Conservation (phyloP, 2,329 filamentous ascomycete genomes). For the Pseudogymnoascus sp. region DNA sequence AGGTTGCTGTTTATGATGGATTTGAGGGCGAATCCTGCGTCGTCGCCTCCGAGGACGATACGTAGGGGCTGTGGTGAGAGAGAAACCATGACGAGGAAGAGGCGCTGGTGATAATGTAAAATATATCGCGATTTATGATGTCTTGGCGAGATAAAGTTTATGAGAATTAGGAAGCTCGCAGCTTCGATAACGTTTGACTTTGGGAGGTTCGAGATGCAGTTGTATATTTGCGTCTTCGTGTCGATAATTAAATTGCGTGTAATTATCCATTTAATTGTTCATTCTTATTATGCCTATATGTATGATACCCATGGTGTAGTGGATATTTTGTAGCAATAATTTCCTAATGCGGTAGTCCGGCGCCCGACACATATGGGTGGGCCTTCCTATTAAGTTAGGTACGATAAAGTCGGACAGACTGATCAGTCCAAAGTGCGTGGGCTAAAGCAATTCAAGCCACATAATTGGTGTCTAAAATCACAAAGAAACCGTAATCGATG, state of each 20-base stretch:
- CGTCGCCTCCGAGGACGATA: conserved; percentile 55
- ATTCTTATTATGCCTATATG: background rate
- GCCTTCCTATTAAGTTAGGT: background rate
- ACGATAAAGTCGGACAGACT: background rate
- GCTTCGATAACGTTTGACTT: background rate
- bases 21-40: conserved; percentile 63
- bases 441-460: background rate
- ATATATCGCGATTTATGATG: no score
- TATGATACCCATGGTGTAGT: background rate
- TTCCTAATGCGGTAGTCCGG: background rate
- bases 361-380: background rate
- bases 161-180: background rate
- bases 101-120: background rate
- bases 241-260: background rate
- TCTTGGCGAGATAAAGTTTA: background rate
- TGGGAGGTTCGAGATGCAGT: background rate
- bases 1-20: conserved; percentile 67
- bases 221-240: background rate
- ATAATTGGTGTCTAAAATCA: background rate
- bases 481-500: background rate
- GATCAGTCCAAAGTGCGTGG: background rate
- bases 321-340: background rate
- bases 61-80: conserved; percentile 31
- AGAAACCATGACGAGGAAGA: background rate
- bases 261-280: background rate